Evolutionary conservation across 208 protist species (phyloP), one percentile per base, ranked within the genome.

Genomic region (Trypanosoma rangeli): DNA sequence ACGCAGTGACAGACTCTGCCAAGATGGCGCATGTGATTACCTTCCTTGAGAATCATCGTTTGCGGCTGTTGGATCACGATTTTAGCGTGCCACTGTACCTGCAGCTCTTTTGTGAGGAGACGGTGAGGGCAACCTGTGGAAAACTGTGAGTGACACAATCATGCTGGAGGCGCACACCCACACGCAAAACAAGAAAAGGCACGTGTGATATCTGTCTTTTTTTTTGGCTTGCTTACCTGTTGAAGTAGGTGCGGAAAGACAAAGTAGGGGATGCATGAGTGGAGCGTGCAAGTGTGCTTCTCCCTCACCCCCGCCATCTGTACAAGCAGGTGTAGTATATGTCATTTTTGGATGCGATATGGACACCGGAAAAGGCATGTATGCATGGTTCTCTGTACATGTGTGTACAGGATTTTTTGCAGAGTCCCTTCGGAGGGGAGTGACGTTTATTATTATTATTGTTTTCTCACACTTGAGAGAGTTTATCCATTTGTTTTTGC

Each of bases 61-160:
- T 90, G 58, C 56, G 66, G 24, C 35, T 84, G 35, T 70, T 85
- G 53, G 85, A 92, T 56, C 50, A 66, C 13, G 85, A 95, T 39
- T 90, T 88, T 64, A 79, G 78, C 18, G 75, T 95, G n/a, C 73
- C 49, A 48, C 64, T 74, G 56, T 88, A 91, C 74, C 58, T 92
- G 59, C 77, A 75, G 37, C 73, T 93, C 50, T 92, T 95, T 60
- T 91, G 86, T 67, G 79, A 86, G 58, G 85, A 93, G 66, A 83
- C 83, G 15, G 73, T 93, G 5, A 79, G 82, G 22, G 80, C 80
- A 8, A 93, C 85, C 7, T 93, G 90, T 50, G 58, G 78, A 22
- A 65, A 74, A 1, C 69, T 54, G 13, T 68, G 46, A 68, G n/a
- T 15, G 12, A 20, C 16, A 44, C 70, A 68, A 58, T 66, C 37